phyloP scores from a whole-genome alignment of 768 basidiomycete genomes.

The Pisolithus sp. region DNA sequence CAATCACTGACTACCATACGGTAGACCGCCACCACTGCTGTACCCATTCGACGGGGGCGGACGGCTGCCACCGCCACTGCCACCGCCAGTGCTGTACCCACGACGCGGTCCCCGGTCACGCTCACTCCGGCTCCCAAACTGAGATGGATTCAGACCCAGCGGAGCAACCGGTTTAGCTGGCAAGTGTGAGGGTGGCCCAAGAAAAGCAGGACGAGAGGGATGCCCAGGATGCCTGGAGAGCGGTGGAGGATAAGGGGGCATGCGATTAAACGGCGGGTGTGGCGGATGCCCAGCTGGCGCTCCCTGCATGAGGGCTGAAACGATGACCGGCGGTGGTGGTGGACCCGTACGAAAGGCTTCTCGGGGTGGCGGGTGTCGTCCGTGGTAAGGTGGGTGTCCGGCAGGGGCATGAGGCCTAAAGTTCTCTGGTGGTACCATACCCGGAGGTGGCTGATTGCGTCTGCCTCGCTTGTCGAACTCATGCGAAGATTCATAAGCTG shows the following conservation, averaged over 20 bases:
- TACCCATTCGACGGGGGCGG: constrained; percentile 4
- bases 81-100: constrained; percentile 3
- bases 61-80: constrained; percentile 7
- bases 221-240: background rate
- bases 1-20: background rate
- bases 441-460: constrained; percentile 31
- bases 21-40: background rate
- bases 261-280: constrained; percentile 2
- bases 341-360: constrained; percentile 28
- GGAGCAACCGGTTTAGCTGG: constrained; percentile 19
- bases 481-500: constrained; percentile 75
- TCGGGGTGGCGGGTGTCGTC: constrained; percentile 33
- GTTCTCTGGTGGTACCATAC: constrained; percentile 19
- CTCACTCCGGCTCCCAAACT: background rate
- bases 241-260: constrained; percentile 4
- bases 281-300: constrained; percentile 5
- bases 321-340: constrained; percentile 21
- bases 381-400: constrained; percentile 23
- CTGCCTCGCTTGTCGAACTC: constrained; percentile 75
- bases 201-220: background rate
- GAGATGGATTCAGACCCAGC: constrained; percentile 5
- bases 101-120: constrained; percentile 2
- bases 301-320: constrained; percentile 27
- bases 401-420: constrained; percentile 14
- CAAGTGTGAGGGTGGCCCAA: constrained; percentile 7